Base-by-base conservation (phyloP, 192 early-diverging fungal genomes). In the Coemansia sp. region DNA sequence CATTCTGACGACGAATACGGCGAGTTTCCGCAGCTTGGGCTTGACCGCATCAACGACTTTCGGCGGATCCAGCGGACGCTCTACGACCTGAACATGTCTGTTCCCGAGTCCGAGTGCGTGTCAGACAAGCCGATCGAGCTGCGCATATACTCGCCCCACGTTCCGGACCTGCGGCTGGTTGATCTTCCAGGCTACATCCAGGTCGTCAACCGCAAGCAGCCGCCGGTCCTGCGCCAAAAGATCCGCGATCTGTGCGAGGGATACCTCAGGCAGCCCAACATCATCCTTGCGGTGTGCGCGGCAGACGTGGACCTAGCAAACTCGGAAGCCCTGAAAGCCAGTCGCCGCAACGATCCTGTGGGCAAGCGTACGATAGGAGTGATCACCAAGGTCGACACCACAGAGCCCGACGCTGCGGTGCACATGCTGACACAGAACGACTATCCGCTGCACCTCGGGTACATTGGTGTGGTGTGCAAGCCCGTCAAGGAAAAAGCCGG, bases 381-480 rank as follows among this genome's bases (percentile, higher is more conserved):
- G 0, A 87, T 94, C 51, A 94, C 93, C 43, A 94, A 94, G 71
- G 90, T 94, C 85, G 93, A 93, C 71, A 87, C 94, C 23, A 93
- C 97, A 0, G 88, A 94, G 58, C 92, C 95, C 39, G 87, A 89
- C 33, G 69, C 73, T 7, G 97, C 91, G 12, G 89, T 89, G 1
- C 85, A 82, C 6, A 93, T 96, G 73, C 86, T 99, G 35, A 87
- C 87, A 35, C 96, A 98, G 55, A 87, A 89, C 60, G 94, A 99
- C 67, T 99, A 97, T 71, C 95, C 97, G 38, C 75, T 99, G 30
- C 90, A 94, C 48, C 79, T 98, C 18, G 97, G 97, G 12, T 99
- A 99, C 71, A 91, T 99, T 71, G 97, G 97, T 36, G 95, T 99
- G 9, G 93, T 98, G 10, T 94, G 94, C 81, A 93, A 92, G 75